phyloP scores from a whole-genome alignment of 805 yeast genomes.

The Candida silvicultrix region DNA sequence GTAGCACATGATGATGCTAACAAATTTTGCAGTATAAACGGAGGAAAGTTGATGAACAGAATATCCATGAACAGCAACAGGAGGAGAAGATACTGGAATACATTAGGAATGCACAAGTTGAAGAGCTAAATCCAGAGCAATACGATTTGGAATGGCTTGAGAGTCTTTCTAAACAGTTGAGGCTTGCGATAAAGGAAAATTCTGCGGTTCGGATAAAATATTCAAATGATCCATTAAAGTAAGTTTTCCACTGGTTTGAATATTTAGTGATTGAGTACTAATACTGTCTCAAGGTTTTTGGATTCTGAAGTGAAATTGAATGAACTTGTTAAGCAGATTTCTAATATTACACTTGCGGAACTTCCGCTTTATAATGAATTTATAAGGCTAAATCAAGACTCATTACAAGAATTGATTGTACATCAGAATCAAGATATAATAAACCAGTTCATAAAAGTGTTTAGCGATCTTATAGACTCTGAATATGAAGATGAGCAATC shows the following conservation, averaged over 20 bases:
- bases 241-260: no score
- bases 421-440: slow-evolving; percentile 16
- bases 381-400: not conserved
- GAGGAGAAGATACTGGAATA: not conserved
- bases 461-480: slow-evolving; percentile 12
- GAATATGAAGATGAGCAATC: slow-evolving; percentile 9
- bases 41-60: not conserved
- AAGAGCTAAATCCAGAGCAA: not conserved
- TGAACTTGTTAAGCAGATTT: slow-evolving; percentile 10
- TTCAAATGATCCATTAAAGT: slow-evolving; percentile 12
- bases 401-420: not conserved
- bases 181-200: slow-evolving; percentile 4
- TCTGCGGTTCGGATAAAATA: slow-evolving; percentile 4
- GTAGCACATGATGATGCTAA: not conserved
- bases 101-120: not conserved
- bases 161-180: slow-evolving; percentile 2
- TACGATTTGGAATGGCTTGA: slow-evolving; percentile 12
- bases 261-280: no score
- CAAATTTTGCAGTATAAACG: not conserved
- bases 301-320: slow-evolving; percentile 13
- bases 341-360: slow-evolving; percentile 11
- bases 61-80: not conserved
- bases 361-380: slow-evolving; percentile 5
- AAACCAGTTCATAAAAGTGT: slow-evolving; percentile 7
- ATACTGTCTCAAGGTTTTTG: slow-evolving; percentile 4